These are phyloP conservation scores for Thelonectria blattea DNA, from an alignment of 2,329 filamentous ascomycete genomes.

Conservation along the genomic window DNA sequence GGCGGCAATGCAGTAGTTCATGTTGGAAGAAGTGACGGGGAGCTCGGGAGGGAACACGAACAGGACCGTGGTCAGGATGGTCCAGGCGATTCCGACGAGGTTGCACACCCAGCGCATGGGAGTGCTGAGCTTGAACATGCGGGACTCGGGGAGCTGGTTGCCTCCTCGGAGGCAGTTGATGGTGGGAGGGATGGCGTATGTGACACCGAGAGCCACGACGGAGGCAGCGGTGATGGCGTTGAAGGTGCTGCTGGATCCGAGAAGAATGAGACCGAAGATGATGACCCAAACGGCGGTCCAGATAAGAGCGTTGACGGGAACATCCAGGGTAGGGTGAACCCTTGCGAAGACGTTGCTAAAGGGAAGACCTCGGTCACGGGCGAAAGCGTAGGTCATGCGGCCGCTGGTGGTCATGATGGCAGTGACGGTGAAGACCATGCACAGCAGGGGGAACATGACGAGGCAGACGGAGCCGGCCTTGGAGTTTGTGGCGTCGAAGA, in stretches of 20 bases:
- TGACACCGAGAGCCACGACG: constrained; percentile 75
- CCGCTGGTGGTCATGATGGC: constrained; percentile 70
- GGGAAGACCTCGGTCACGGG: constrained; percentile 70
- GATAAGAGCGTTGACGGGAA: constrained; percentile 71
- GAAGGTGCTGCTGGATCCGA: constrained; percentile 71
- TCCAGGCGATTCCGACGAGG: constrained; percentile 64
- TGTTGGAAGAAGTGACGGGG: constrained; percentile 69
- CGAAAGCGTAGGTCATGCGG: constrained; percentile 73
- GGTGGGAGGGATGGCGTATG: constrained; percentile 75
- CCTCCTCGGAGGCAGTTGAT: constrained; percentile 73
- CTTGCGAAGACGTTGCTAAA: constrained; percentile 64
- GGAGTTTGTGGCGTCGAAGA: constrained; percentile 68
- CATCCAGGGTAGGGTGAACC: constrained; percentile 65
- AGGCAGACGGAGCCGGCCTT: constrained; percentile 68
- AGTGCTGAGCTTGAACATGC: constrained; percentile 46
- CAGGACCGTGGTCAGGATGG: constrained; percentile 73
- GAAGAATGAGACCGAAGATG: constrained; percentile 72
- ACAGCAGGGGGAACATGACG: constrained; percentile 69
- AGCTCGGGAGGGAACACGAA: constrained; percentile 75
- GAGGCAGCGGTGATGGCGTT: constrained; percentile 75
- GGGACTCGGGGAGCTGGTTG: constrained; percentile 64
- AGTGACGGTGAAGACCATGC: constrained; percentile 68
- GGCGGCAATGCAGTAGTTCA: constrained; percentile 65
- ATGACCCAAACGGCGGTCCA: constrained; percentile 67
- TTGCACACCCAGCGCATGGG: constrained; percentile 47